Percentiles rank a stretch among this genome's conserved stretches.
Evolutionary conservation across 1,139 yeast genomes (phyloP).

Genomic region (Yamadazyma friedrichii): DNA sequence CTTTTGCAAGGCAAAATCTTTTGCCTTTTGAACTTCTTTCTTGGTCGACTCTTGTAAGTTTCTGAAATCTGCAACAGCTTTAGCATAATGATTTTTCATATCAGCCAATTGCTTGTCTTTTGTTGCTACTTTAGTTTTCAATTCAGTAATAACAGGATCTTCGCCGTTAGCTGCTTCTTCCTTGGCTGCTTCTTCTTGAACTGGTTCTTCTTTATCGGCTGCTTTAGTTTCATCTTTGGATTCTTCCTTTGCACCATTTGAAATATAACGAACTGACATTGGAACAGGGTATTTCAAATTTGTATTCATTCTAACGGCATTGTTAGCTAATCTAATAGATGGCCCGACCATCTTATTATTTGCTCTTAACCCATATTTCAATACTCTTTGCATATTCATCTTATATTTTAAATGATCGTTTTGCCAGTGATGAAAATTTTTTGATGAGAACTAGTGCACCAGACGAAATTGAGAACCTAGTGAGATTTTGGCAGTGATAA

Average conservation of each 20-base stretch:
- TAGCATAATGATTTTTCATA: slow-evolving; percentile 77
- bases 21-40: slow-evolving; percentile 82
- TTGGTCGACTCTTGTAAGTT: slow-evolving; percentile 89
- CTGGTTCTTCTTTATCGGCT: slow-evolving; percentile 5
- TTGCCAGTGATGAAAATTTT: neutral
- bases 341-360: neutral
- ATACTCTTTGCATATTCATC: neutral
- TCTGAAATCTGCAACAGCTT: slow-evolving; percentile 90
- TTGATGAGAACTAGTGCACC: neutral
- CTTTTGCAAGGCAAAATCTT: slow-evolving; percentile 88
- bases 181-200: slow-evolving; percentile 4
- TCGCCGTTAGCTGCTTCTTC: slow-evolving; percentile 15
- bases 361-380: neutral
- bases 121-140: slow-evolving; percentile 54
- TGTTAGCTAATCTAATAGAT: neutral
- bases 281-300: no score
- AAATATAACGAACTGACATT: slow-evolving; percentile 11
- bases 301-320: neutral
- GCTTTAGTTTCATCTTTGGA: neutral
- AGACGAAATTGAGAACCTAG: neutral
- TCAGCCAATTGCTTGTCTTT: slow-evolving; percentile 83
- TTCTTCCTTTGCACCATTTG: slow-evolving; percentile 4
- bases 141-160: slow-evolving; percentile 32
- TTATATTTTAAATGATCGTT: neutral
- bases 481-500: neutral